These are phyloP conservation scores for Erigeron philadelphicus DNA, from an alignment of 140 eudicot species.

Conservation along the genomic window DNA sequence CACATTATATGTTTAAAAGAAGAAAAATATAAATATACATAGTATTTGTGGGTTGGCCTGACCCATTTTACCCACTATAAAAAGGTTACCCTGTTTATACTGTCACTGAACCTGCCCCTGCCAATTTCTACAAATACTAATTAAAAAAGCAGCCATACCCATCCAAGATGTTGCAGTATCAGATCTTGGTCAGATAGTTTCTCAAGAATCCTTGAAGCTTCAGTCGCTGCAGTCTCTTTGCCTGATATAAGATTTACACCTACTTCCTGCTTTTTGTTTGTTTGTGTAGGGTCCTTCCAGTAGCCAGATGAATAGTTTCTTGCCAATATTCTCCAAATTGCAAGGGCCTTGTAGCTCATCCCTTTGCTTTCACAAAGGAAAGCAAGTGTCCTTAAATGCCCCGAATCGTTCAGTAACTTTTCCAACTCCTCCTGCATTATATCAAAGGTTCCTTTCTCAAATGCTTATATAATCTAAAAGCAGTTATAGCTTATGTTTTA, in stretches of 20 bases:
- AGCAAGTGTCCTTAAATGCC: slow-evolving; percentile 87
- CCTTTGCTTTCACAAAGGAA: slow-evolving; percentile 86
- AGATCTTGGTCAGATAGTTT: slow-evolving; percentile 71
- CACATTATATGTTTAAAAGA: background rate
- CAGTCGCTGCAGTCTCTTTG: slow-evolving; percentile 69
- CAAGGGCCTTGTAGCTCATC: slow-evolving; percentile 86
- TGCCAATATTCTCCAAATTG: slow-evolving; percentile 84
- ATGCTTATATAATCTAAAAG: slow-evolving; percentile 1
- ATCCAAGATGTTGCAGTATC: slow-evolving; percentile 85
- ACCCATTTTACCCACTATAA: background rate
- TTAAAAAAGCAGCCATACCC: slow-evolving; percentile 54
- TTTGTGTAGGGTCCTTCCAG: slow-evolving; percentile 37
- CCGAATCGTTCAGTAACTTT: slow-evolving; percentile 68
- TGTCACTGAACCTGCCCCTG: slow-evolving; percentile 10
- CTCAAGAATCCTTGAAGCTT: slow-evolving; percentile 84
- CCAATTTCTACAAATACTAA: slow-evolving; percentile 4
- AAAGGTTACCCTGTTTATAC: background rate
- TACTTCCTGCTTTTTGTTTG: slow-evolving; percentile 30
- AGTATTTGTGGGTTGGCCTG: background rate
- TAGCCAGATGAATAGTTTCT: slow-evolving; percentile 62
- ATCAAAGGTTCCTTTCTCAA: background rate
- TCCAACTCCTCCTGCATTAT: slow-evolving; percentile 96
- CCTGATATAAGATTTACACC: slow-evolving; percentile 34
- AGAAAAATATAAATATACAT: background rate
- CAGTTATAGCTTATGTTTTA: background rate